A percentile compares a stretch with the other conserved stretches of the same genome.
phyloP scores from a whole-genome alignment of 1,139 yeast species.

The Groenewaldozyma auringiensis region DNA sequence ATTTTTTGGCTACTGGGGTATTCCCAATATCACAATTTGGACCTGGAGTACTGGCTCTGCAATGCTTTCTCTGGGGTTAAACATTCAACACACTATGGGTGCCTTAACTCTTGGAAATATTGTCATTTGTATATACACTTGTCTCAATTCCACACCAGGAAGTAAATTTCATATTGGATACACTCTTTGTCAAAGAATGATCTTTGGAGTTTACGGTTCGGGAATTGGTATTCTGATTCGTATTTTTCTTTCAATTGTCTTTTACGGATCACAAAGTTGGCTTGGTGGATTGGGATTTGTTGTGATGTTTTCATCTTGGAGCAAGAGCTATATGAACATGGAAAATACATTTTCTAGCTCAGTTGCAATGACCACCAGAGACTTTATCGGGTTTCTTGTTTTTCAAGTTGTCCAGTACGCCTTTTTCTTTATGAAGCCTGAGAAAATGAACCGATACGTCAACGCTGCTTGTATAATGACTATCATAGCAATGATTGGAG shows the following conservation, averaged over 20 bases:
- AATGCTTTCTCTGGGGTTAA: constrained; percentile 23
- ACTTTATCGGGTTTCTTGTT: constrained; percentile 29
- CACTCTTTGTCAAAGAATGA: constrained; percentile 24
- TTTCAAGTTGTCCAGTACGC: constrained; percentile 26
- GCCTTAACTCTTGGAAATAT: constrained; percentile 17
- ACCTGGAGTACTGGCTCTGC: constrained; percentile 26
- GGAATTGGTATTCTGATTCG: constrained; percentile 23
- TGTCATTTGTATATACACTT: constrained; percentile 15
- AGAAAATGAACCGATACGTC: constrained; percentile 20
- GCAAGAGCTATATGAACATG: constrained; percentile 25
- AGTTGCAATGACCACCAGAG: constrained; percentile 28
- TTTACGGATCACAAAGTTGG: constrained; percentile 29
- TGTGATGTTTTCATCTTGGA: constrained; percentile 23
- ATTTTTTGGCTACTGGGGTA: constrained; percentile 18
- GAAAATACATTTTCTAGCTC: constrained; percentile 28
- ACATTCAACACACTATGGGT: constrained; percentile 13
- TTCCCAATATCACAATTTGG: constrained; percentile 20
- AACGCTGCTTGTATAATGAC: constrained; percentile 15
- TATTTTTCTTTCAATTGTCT: constrained; percentile 25
- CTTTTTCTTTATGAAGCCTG: constrained; percentile 25
- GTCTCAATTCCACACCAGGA: constrained; percentile 26
- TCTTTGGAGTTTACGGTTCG: constrained; percentile 29
- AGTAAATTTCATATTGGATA: constrained; percentile 29
- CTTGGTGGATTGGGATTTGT: constrained; percentile 28
- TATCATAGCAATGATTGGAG: constrained; percentile 18